Base-by-base conservation (phyloP, 177 flowering plant species). In the Vitis hybrid region DNA sequence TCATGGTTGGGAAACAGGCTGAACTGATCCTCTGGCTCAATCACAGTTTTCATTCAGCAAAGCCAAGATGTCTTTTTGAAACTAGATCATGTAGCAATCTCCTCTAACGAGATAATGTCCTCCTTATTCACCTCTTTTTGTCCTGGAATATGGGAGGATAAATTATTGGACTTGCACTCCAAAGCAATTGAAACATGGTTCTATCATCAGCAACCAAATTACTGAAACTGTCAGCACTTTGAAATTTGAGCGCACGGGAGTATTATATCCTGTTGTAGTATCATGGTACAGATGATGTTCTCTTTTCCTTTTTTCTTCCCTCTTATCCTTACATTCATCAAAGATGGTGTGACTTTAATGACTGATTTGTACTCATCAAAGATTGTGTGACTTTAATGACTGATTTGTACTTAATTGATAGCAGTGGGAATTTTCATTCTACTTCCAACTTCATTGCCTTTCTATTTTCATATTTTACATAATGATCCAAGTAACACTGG, bases 1-100 rank as follows among this genome's bases (percentile, higher is more conserved):
- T 79, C 83, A 46, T 73, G 79, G 76, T 74, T 82, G 64, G 75
- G 71, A 7, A 66, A 76, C 46, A 73, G 65, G 52, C 70, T 9
- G 30, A 73, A 64, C n/a, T 82, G 69, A 74, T 58, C 64, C 65
- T 30, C 59, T 60, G 17, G 58, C 51, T 62, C 35, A 18, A 46
- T 52, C 4, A 71, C 21, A 9, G 14, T 30, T 60, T 21, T 41
- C 49, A 27, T 27, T 50, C 18, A 20, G 11, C 67, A 48, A 68
- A 12, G 11, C 21, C n/a, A 3, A 11, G 27, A 11, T 24, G n/a
- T 21, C 27, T 57, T 13, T 6, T 20, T 41, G 55, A 48, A 11
- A 3, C 21, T 9, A 48, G 3, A 13, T 32, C 14, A 46, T 27
- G 30, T 15, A 11, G 13, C 55, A 9, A 1, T 35, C 9, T 12